phyloP scores from a whole-genome alignment of 169 alveolate genomes.

The Eimeria tenella region DNA sequence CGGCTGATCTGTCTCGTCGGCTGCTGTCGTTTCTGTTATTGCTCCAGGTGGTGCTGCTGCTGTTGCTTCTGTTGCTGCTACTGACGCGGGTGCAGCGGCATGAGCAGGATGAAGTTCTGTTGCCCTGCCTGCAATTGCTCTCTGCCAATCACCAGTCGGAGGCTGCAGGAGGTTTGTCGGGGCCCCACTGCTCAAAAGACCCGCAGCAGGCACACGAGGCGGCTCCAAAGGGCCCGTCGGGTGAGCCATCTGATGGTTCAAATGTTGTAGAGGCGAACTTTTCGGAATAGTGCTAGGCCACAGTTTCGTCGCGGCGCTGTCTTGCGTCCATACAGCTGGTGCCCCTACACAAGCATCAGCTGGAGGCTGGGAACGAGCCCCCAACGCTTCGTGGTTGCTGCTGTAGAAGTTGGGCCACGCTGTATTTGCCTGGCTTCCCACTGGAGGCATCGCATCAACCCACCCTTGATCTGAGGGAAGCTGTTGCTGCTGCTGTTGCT shows the following conservation, averaged over 20 bases:
- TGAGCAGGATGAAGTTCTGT: background rate
- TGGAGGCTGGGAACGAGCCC: background rate
- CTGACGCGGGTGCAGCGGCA: conserved; percentile 27
- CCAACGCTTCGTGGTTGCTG: background rate
- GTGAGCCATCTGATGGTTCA: no score
- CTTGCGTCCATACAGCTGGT: background rate
- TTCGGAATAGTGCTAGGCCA: background rate
- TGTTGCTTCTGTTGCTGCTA: conserved; percentile 20
- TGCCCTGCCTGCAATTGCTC: background rate
- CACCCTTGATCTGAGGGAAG: background rate
- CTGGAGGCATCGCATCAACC: background rate
- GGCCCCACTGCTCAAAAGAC: background rate
- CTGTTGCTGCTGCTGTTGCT: conserved; percentile 32
- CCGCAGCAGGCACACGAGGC: background rate
- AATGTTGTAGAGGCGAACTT: no score
- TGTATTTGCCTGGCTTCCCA: background rate
- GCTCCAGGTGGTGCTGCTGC: background rate
- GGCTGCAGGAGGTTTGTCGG: background rate
- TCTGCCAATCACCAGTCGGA: background rate
- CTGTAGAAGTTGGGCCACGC: background rate
- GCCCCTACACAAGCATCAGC: background rate
- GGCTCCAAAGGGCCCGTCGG: background rate
- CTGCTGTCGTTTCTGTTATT: background rate
- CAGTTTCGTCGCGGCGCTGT: background rate
- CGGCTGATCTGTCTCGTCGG: background rate